phyloP scores from a whole-genome alignment of 75 land plant genomes.

The Cunninghamia lanceolata region DNA sequence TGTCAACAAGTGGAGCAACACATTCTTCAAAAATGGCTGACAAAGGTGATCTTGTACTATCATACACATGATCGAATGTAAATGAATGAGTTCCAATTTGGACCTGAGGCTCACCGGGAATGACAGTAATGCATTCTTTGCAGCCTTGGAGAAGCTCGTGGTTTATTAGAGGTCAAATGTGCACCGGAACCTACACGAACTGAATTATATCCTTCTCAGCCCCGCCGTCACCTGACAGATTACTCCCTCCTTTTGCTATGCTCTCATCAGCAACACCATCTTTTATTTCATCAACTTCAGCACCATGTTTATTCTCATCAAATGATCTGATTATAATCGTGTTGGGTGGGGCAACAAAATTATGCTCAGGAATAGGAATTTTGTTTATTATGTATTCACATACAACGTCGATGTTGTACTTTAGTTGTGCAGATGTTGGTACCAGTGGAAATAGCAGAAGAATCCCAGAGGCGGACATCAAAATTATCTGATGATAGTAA shows the following conservation, averaged over 20 bases:
- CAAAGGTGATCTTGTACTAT: constrained; percentile 43
- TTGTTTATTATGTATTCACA: no score
- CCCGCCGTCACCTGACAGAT: background rate
- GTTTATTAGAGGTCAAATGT: constrained; percentile 78
- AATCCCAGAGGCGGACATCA: constrained; percentile 93
- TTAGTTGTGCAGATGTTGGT: no score
- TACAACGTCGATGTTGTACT: no score
- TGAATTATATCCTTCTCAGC: background rate
- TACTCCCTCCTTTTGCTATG: background rate
- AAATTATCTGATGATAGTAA: constrained; percentile 71
- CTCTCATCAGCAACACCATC: no score
- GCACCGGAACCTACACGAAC: constrained; percentile 79
- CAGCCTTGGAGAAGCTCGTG: constrained; percentile 82
- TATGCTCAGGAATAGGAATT: no score
- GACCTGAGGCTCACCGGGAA: constrained; percentile 94
- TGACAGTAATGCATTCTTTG: constrained; percentile 76
- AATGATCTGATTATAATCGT: no score
- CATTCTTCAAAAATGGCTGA: constrained; percentile 69
- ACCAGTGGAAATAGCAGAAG: constrained; percentile 60
- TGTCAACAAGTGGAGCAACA: constrained; percentile 83
- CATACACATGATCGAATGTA: constrained; percentile 93
- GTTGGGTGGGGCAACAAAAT: no score
- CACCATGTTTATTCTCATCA: no score
- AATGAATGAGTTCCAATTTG: constrained; percentile 92
- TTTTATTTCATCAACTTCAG: no score